Evolutionary conservation across 2,329 filamentous ascomycete species (phyloP).

Genomic region (Nigrospora oryzae): DNA sequence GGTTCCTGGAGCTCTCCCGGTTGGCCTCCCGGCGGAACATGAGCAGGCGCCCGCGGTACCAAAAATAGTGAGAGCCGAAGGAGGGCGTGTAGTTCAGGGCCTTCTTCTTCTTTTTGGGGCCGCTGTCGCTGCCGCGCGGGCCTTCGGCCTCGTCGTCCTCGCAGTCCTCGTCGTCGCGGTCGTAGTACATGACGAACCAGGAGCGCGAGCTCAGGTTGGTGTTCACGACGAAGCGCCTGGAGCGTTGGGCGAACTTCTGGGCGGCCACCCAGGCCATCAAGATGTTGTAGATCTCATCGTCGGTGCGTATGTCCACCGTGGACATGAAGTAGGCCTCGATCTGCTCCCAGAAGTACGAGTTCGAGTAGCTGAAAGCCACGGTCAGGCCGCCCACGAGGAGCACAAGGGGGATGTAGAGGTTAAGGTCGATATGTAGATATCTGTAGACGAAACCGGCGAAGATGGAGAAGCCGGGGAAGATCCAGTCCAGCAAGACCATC

Average conservation of each 20-base stretch:
- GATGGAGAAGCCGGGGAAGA: slow-evolving; percentile 58
- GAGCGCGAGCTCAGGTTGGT: slow-evolving; percentile 47
- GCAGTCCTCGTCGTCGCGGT: slow-evolving; percentile 33
- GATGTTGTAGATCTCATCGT: slow-evolving; percentile 68
- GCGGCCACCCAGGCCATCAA: slow-evolving; percentile 61
- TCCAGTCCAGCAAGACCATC: slow-evolving; percentile 46
- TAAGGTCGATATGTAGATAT: slow-evolving; percentile 54
- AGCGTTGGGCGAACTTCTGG: slow-evolving; percentile 51
- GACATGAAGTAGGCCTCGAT: slow-evolving; percentile 52
- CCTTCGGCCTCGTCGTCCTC: slow-evolving; percentile 29
- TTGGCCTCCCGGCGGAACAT: slow-evolving; percentile 46
- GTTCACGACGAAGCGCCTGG: slow-evolving; percentile 57
- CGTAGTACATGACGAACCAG: slow-evolving; percentile 37
- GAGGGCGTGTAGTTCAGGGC: slow-evolving; percentile 56
- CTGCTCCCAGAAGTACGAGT: slow-evolving; percentile 35
- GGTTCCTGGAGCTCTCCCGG: slow-evolving; percentile 29
- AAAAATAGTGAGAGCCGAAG: slow-evolving; percentile 60
- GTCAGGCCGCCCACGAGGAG: slow-evolving; percentile 38
- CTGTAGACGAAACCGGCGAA: slow-evolving; percentile 42
- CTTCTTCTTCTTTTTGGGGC: slow-evolving; percentile 37
- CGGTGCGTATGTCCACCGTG: slow-evolving; percentile 55
- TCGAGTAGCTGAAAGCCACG: slow-evolving; percentile 45
- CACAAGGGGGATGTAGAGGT: slow-evolving; percentile 51
- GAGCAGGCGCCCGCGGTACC: slow-evolving; percentile 51
- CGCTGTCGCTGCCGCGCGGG: slow-evolving; percentile 19